Evolutionary conservation across 257 asterid species (phyloP), one percentile per base, ranked within the genome.

Genomic region (Galeopsis tetrahit): DNA sequence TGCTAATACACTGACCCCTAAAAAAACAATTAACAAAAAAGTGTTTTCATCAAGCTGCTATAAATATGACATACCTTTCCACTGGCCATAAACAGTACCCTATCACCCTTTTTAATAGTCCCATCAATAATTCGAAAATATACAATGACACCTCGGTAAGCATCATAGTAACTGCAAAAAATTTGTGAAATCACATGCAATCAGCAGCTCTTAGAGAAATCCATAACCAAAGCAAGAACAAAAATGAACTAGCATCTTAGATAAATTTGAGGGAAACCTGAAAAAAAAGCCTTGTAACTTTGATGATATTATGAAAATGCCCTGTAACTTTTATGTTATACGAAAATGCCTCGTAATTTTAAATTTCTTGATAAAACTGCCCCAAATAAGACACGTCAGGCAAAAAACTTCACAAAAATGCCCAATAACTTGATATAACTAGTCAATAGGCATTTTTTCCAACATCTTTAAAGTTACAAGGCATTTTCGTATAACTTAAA

Each of bases 51-150:
- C 60, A 69, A 72, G 67, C 61, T 61, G 74, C 56, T 53, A 52
- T 10, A 57, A 70, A 74, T 32, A 48, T 44, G 33, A 28, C 71
- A 7, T 81, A 94, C 99, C 99, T 91, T 94, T 76, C 87, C 88
- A 75, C 99, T 94, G 53, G 97, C 99, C 99, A 94, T 94, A 72
- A 94, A 94, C 81, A 91, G 15, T 61, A 94, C 81, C 80, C 96
- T 81, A 75, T 94, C 97, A 72, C 99, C 99, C 81, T 87, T 94
- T 75, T 66, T 87, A 32, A 94, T 74, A 49, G 89, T 80, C 83
- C 99, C 99, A 82, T 94, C 99, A 83, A 90, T 87, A 74, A 91
- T 69, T 64, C 99, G 96, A 78, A 94, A 94, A 81, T 94, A 94
- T 52, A 95, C 99, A 80, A 95, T 86, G 82, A 95, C 96, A 10